Evolutionary conservation across 2,329 filamentous ascomycete genomes (phyloP), one percentile per base, ranked within the genome.

Genomic region (Xylaria sp.): DNA sequence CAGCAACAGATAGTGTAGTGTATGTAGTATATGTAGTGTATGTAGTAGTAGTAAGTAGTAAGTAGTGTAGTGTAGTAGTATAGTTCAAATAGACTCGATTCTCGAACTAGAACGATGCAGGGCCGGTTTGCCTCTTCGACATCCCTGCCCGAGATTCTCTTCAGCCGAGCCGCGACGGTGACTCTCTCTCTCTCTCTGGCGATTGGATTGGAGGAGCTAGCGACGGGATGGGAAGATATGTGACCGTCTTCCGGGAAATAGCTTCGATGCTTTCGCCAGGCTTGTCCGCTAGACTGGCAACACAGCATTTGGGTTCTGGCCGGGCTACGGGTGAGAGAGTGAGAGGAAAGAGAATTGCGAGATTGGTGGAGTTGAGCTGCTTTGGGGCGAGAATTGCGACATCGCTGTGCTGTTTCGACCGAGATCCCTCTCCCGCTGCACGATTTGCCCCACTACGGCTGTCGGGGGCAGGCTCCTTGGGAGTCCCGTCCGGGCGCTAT

Each of bases 371-470:
- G 62, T n/a, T 78, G 75, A 55, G 78, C 65, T 80, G 79, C 79
- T 81, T 76, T 78, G 76, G 75, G 76, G 78, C 75, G 69, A 76
- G 74, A 77, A 81, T 81, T 79, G 79, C 79, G 79, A 80, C 79
- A 81, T 81, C 76, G 66, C 75, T 72, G 63, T 63, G 66, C 58
- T 59, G 57, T 35, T 55, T 65, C 54, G 61, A 71, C 75, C 75
- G 75, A 76, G 73, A 76, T 74, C 74, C 75, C 70, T 65, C 71
- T 72, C 64, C 66, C 58, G 66, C 63, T 67, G 69, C 57, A 60
- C 51, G 70, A 50, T 61, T 60, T 51, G 69, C 47, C 72, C 74
- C 73, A 73, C 74, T 47, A 69, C 75, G 74, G 75, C 73, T 76
- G 65, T 76, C 75, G 75, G 75, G 58, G 59, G 57, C 21, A 60